Base-by-base conservation (phyloP, 345 rosid genomes). In the Euphorbia pulcherrima region DNA sequence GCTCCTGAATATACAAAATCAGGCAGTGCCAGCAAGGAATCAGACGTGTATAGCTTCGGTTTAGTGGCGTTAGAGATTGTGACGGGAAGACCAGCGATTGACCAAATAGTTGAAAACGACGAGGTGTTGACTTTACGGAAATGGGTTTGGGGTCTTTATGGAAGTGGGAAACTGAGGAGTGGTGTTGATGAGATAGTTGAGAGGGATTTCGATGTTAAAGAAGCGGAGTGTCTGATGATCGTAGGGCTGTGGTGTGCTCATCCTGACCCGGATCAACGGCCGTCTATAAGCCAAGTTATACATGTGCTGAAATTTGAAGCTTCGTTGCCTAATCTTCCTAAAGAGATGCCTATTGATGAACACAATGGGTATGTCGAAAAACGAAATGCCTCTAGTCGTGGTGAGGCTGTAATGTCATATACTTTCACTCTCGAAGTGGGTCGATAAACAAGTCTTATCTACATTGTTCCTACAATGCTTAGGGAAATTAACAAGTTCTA, bases 1-100 rank as follows among this genome's bases (percentile, higher is more conserved):
- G 78, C 89, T 24, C 87, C 79, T 0, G 85, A 87, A 46, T 87
- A 80, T 30, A 21, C 80, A 27, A 75, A 69, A 51, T 82, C 85
- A 16, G 81, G 87, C 7, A 74, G 75, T 18, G 79, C 86, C 1
- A 82, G 83, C 61, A 85, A 81, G 50, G 78, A 75, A 35, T 76
- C 84, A 0, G 84, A 81, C 67, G 69, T 78, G 3, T 84, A 73
- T n/a, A 82, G 85, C 69, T 84, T 79, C 35, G 81, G 85, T 0
- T 69, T 76, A 8, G 84, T 82, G 26, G 70, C 74, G 6, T 51
- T 84, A 37, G 85, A 84, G 64, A 78, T 80, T 64, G 77, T 65
- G 1, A 69, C 69, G 0, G 84, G 88, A n/a, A 74, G 68, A 52
- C 82, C 68, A n/a, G 62, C 76, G 0, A 5, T 67, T 30, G 76